A percentile compares a stretch with the other conserved stretches of the same genome.
Evolutionary conservation across 2,329 filamentous ascomycete genomes (phyloP).

Genomic region (Aspergillus sclerotialis): DNA sequence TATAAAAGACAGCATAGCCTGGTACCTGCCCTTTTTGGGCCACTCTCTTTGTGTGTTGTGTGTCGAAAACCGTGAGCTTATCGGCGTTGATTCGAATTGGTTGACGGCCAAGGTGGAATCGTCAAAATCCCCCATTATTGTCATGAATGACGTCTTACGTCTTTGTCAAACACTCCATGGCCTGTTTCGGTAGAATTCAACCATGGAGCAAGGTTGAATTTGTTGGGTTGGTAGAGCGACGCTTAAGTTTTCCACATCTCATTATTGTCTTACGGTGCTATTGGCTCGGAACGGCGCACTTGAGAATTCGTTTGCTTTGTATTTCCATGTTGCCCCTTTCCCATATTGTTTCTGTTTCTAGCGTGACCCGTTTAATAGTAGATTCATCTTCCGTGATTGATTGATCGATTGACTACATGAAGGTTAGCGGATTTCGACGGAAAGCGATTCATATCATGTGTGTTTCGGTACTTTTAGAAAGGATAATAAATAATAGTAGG

Average conservation of each 20-base stretch:
- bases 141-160: neutral
- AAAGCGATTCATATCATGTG: too few species aligned
- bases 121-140: too few species aligned
- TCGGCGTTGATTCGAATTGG: neutral
- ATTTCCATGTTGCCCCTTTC: too few species aligned
- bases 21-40: neutral
- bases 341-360: constrained; percentile 10
- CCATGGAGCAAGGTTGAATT: too few species aligned
- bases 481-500: too few species aligned
- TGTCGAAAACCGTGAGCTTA: neutral
- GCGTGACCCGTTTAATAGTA: neutral
- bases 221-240: constrained; percentile 11
- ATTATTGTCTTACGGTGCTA: constrained; percentile 30
- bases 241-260: constrained; percentile 18
- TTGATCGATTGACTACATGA: too few species aligned
- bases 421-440: too few species aligned
- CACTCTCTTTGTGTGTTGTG: too few species aligned
- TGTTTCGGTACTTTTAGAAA: too few species aligned
- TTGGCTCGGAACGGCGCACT: constrained; percentile 31
- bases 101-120: too few species aligned
- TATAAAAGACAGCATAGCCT: neutral
- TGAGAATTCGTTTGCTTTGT: constrained; percentile 15
- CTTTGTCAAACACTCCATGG: too few species aligned
- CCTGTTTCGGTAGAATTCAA: too few species aligned
- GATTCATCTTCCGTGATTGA: constrained; percentile 3